Evolutionary conservation across 352 stramenopile species (phyloP).

Genomic region (Thalassiosira mediterranea): DNA sequence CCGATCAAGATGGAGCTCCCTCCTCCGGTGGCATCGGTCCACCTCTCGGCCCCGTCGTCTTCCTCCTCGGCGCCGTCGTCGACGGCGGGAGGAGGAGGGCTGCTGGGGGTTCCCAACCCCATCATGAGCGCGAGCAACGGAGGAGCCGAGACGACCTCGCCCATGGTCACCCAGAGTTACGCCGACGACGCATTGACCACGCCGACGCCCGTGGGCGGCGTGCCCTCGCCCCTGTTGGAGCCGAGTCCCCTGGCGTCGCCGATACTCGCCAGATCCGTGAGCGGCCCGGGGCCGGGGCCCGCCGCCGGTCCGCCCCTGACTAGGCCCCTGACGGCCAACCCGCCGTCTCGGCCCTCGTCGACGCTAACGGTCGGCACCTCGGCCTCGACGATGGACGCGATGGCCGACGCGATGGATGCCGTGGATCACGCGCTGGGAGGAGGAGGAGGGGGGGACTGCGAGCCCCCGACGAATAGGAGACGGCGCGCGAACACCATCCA

Average conservation of each 20-base stretch:
- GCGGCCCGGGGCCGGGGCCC: too few relatives aligned
- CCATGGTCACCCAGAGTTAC: background rate
- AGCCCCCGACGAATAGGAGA: slow-evolving; percentile 14
- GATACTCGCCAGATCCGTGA: slow-evolving; percentile 9
- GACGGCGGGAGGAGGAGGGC: too few relatives aligned
- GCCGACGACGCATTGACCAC: too few relatives aligned
- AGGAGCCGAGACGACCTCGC: background rate
- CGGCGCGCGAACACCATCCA: slow-evolving; percentile 18
- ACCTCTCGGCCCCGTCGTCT: too few relatives aligned
- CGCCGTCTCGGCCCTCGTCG: background rate
- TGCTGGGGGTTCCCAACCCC: slow-evolving; percentile 4
- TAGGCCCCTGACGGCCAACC: background rate
- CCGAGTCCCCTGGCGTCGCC: slow-evolving; percentile 19
- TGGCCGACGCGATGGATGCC: slow-evolving; percentile 1
- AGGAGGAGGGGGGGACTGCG: background rate
- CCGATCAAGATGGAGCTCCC: too few relatives aligned
- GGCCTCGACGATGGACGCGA: background rate
- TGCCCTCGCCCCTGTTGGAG: background rate
- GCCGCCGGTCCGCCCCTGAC: too few relatives aligned
- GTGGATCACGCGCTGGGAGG: background rate
- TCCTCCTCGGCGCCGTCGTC: too few relatives aligned
- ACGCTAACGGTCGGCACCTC: background rate
- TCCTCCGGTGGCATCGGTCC: too few relatives aligned
- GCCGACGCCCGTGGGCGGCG: background rate
- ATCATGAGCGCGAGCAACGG: slow-evolving; percentile 3